Evolutionary conservation across 2,329 filamentous ascomycete species (phyloP).

Genomic region (Microdochium bolleyi): DNA sequence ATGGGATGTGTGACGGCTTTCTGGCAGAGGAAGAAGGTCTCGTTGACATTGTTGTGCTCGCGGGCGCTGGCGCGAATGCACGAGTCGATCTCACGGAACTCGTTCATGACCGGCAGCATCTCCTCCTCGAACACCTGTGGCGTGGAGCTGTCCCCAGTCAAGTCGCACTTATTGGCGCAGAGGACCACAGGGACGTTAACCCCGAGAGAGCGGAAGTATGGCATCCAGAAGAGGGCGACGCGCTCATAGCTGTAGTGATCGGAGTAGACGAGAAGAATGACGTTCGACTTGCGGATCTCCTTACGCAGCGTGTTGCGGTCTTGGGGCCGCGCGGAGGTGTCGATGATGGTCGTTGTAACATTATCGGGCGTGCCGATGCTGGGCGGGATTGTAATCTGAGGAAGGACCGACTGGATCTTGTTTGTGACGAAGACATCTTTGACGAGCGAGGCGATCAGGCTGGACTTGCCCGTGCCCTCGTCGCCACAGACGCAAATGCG

Average conservation of each 20-base stretch:
- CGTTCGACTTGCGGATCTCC: constrained; percentile 93
- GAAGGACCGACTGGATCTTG: constrained; percentile 91
- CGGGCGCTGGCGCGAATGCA: constrained; percentile 92
- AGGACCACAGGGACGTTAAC: constrained; percentile 97
- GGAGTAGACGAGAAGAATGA: constrained; percentile 92
- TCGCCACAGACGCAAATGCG: constrained; percentile 96
- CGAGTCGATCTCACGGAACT: constrained; percentile 98
- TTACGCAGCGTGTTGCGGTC: constrained; percentile 85
- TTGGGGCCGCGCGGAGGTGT: constrained; percentile 91
- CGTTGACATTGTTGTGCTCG: constrained; percentile 89
- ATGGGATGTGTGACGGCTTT: constrained; percentile 97
- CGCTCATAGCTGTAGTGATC: constrained; percentile 99
- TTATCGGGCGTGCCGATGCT: constrained; percentile 91
- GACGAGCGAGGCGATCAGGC: constrained; percentile 88
- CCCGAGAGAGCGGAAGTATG: constrained; percentile 93
- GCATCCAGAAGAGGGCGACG: constrained; percentile 96
- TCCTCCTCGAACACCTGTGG: constrained; percentile 89
- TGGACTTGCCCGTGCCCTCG: constrained; percentile 90
- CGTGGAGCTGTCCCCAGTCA: constrained; percentile 65
- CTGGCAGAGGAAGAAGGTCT: constrained; percentile 95
- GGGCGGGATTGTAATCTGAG: constrained; percentile 90
- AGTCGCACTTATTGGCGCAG: constrained; percentile 95
- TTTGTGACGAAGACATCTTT: constrained; percentile 95
- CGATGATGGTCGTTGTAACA: constrained; percentile 94
- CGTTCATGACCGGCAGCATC: constrained; percentile 96